These are phyloP conservation scores for Poa pratensis DNA, from an alignment of 176 grass and related monocot genomes.

Conservation along the genomic window DNA sequence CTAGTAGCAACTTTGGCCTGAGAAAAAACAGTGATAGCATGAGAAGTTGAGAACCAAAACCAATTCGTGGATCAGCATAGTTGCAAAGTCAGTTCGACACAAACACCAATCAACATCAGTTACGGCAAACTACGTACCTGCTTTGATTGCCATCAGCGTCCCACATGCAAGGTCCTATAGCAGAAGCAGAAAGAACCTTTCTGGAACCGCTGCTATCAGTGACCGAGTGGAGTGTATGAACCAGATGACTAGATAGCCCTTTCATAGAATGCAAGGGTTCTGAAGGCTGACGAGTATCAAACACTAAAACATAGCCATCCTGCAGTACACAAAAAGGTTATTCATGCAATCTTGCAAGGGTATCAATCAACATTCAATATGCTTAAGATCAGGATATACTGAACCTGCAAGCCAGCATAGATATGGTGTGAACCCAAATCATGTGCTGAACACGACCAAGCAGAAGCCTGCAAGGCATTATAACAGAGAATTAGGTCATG, in stretches of 20 bases:
- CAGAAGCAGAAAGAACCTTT: constrained; percentile 80
- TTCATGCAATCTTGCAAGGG: constrained; percentile 20
- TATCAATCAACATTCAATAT: constrained; percentile 39
- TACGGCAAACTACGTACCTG: constrained; percentile 39
- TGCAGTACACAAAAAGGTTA: constrained; percentile 29
- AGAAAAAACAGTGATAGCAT: background rate
- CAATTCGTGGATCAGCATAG: background rate
- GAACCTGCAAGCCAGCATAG: constrained; percentile 92
- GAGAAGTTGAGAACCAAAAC: constrained; percentile 7
- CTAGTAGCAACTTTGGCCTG: constrained; percentile 66
- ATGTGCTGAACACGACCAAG: constrained; percentile 77
- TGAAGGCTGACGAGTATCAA: constrained; percentile 70
- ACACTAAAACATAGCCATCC: constrained; percentile 77
- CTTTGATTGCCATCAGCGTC: constrained; percentile 50
- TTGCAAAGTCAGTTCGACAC: background rate
- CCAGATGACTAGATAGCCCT: constrained; percentile 59
- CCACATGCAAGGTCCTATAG: constrained; percentile 79
- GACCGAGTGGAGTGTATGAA: constrained; percentile 75
- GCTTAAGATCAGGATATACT: background rate
- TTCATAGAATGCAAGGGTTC: constrained; percentile 54
- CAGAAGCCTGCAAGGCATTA: constrained; percentile 59
- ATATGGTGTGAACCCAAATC: constrained; percentile 42
- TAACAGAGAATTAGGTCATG: background rate
- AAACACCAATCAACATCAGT: background rate
- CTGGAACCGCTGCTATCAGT: constrained; percentile 49